These are phyloP conservation scores for Mucor piriformis DNA, from an alignment of 371 early-diverging fungal genomes.

Conservation along the genomic window DNA sequence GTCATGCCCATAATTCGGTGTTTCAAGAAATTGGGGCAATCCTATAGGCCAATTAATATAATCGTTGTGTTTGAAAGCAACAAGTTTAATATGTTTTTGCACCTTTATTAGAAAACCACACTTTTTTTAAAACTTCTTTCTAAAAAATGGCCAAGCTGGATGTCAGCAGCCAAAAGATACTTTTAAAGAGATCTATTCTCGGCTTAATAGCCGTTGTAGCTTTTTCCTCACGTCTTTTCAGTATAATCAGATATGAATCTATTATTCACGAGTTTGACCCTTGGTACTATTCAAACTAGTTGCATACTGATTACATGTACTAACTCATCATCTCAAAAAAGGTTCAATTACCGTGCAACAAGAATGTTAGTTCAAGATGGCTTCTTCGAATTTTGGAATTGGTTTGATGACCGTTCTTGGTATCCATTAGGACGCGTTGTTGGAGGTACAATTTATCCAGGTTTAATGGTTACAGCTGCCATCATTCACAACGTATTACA, in stretches of 20 bases:
- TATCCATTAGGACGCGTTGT: conserved; percentile 99
- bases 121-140: no score
- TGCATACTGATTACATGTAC: background rate
- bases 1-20: background rate
- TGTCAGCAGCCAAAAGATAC: conserved; percentile 58
- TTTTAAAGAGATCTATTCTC: conserved; percentile 76
- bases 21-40: background rate
- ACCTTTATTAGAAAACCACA: no score
- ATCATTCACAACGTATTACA: conserved; percentile 92
- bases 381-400: conserved; percentile 97
- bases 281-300: conserved; percentile 55
- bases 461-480: conserved; percentile 98
- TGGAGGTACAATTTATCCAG: conserved; percentile 97
- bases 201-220: conserved; percentile 87
- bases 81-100: no score
- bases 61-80: background rate
- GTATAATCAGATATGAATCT: conserved; percentile 93
- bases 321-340: conserved; percentile 21
- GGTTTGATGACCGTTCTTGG: conserved; percentile 99
- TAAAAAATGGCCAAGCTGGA: conserved; percentile 48
- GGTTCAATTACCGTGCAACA: conserved; percentile 99
- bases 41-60: background rate
- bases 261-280: conserved; percentile 99
- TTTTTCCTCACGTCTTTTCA: conserved; percentile 93
- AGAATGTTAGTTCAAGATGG: conserved; percentile 94